Base-by-base conservation (phyloP, 371 early-diverging fungal species). In the Coemansia linderi region DNA sequence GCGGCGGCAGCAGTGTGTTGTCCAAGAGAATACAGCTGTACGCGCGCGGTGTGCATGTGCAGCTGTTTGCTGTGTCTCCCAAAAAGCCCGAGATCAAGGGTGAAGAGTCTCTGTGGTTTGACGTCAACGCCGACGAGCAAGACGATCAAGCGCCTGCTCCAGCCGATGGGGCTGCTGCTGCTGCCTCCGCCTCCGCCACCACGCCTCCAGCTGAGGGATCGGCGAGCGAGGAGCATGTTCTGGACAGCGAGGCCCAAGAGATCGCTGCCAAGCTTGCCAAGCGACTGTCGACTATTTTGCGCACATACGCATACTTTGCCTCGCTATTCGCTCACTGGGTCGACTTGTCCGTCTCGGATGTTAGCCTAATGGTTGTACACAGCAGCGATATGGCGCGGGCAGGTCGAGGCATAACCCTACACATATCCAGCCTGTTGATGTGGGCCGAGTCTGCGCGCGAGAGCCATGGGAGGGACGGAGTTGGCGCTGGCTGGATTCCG, bases 241-340 rank as follows among this genome's bases (percentile, higher is more conserved):
- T 75, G 5, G 75, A 71, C 41, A 61, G 65, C 48, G 54, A 69
- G 43, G 58, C 75, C 4, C 65, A 70, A 22, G 67, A 71, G 58
- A 52, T 67, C 41, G 75, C 75, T 0, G 71, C 71, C 2, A 66
- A 70, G 22, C 68, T 78, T 41, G 79, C 79, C 15, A 63, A 64
- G 37, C 66, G 40, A 24, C 54, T 78, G 5, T 78, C 79, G 2
- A 66, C 71, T 1, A 67, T 65, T 6, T 44, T 78, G 63, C 79
- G 79, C 68, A 71, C 79, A 2, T 78, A 75, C 59, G 63, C 79
- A 3, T 78, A 78, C 39, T 56, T 78, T 61, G 79, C 79, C 7
- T 78, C 79, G 52, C 40, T 78, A 44, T 75, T 79, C 59, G 71
- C 80, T 1, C 79, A 57, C 6, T 79, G 80, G 80, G 66, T 79